Evolutionary conservation across 2,329 filamentous ascomycete species (phyloP).

Genomic region (Fusarium agapanthi): DNA sequence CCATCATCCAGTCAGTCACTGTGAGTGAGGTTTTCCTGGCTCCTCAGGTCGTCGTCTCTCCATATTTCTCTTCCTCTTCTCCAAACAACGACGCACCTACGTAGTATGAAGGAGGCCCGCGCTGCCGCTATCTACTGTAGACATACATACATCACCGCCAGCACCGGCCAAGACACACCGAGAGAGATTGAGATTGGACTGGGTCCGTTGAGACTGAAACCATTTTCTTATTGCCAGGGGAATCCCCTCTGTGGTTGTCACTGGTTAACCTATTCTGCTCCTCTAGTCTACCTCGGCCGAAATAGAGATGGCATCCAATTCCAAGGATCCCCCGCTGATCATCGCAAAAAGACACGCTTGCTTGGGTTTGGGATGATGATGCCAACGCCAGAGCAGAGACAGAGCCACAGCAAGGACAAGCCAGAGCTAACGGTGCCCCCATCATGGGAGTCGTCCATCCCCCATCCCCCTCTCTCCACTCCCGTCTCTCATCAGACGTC

Average conservation of each 20-base stretch:
- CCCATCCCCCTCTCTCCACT: slow-evolving; percentile 22
- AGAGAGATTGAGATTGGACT: neutral
- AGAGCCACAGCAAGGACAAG: neutral
- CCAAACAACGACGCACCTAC: slow-evolving; percentile 18
- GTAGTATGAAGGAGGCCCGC: slow-evolving; percentile 13
- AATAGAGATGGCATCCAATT: slow-evolving; percentile 28
- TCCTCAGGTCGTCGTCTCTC: slow-evolving; percentile 23
- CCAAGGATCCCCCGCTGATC: slow-evolving; percentile 38
- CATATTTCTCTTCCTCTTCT: slow-evolving; percentile 33
- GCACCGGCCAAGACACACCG: neutral
- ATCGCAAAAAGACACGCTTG: slow-evolving; percentile 33
- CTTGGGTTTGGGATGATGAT: slow-evolving; percentile 36
- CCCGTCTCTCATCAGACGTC: slow-evolving; percentile 25
- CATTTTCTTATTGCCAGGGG: slow-evolving; percentile 19
- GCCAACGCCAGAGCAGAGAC: slow-evolving; percentile 2
- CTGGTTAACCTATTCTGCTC: neutral
- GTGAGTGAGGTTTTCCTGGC: slow-evolving; percentile 6
- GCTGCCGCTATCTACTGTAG: slow-evolving; percentile 21
- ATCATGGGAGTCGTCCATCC: slow-evolving; percentile 18
- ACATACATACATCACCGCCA: slow-evolving; percentile 16
- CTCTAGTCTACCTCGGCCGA: slow-evolving; percentile 36
- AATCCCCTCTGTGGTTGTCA: slow-evolving; percentile 5
- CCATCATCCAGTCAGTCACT: slow-evolving; percentile 1
- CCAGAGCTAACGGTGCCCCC: slow-evolving; percentile 33
- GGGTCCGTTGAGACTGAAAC: neutral